phyloP scores from a whole-genome alignment of 192 early-diverging fungal genomes.

The Podila epicladia region DNA sequence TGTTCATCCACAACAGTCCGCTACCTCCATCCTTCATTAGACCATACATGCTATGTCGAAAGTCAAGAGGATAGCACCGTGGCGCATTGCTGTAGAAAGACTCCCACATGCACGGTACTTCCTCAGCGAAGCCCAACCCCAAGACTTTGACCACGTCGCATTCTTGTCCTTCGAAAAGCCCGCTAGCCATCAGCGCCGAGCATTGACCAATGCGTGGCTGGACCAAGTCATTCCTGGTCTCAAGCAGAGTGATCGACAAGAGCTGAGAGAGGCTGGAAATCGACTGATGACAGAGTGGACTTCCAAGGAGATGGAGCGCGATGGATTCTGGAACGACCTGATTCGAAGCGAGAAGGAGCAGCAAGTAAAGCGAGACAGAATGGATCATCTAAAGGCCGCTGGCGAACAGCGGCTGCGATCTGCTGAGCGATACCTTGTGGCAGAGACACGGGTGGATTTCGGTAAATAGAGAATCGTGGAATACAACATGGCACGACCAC shows the following conservation, averaged over 20 bases:
- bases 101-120: background rate
- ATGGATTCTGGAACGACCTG: conserved; percentile 5
- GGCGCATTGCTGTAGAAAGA: background rate
- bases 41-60: background rate
- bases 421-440: conserved; percentile 8
- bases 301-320: background rate
- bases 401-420: conserved; percentile 6
- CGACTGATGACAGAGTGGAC: conserved; percentile 4
- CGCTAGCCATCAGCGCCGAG: conserved; percentile 1
- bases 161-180: conserved; percentile 4
- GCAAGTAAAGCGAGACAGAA: conserved; percentile 1
- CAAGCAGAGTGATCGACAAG: conserved; percentile 8
- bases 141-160: conserved; percentile 1
- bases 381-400: conserved; percentile 2
- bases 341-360: background rate
- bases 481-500: too few species aligned
- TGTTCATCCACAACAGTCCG: too few species aligned
- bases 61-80: background rate
- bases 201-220: conserved; percentile 1
- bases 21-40: too few species aligned
- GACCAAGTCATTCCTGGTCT: background rate
- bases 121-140: conserved; percentile 2
- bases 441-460: conserved; percentile 5
- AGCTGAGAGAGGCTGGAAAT: conserved; percentile 2
- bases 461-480: background rate